Evolutionary conservation across 306 rosid genomes (phyloP), one percentile per base, ranked within the genome.

Genomic region (Luffa acutangula): DNA sequence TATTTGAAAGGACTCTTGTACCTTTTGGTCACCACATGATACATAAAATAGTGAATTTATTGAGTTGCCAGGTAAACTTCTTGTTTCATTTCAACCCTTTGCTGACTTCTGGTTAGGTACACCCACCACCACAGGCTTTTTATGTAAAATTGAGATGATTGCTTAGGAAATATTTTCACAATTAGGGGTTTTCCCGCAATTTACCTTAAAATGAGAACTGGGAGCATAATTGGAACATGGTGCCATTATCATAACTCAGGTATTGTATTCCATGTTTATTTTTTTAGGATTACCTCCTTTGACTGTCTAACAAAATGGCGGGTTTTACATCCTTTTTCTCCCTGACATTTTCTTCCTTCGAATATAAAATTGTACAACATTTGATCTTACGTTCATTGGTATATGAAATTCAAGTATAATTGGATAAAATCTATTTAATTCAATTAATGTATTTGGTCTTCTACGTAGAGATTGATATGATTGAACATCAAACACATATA

Each of bases 1-100:
- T 92, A 95, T 87, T 87, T 95, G 37, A 92, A 95, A 78, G 98
- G 97, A 85, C 96, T 95, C 41, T 87, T 78, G 4, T 95, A 91
- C 80, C 91, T 92, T 79, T 82, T 89, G 82, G 85, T 91, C 76
- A 92, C 98, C 75, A 95, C 97, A 75, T 94, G 81, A 84, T 51
- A 65, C 43, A 15, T 60, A 67, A 17, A 14, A 13, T 10, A 39
- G 41, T 46, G 58, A 46, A 7, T 72, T 71, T 71, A 21, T 4
- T 7, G 41, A 49, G 66, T 59, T 11, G 31, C 9, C 64, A 77
- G 69, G 59, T 76, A 37, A 52, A 41, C 67, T 76, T 25, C 78
- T 74, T 49, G 54, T 31, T 49, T 48, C 2, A 39, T 41, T 67
- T 39, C 25, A 65, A 65, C 72, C 72, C 72, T 37, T 33, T 62